A percentile compares a stretch with the other conserved stretches of the same genome.
phyloP scores from a whole-genome alignment of 1,284 basidiomycete genomes.

The Lentinula novae-zelandiae region DNA sequence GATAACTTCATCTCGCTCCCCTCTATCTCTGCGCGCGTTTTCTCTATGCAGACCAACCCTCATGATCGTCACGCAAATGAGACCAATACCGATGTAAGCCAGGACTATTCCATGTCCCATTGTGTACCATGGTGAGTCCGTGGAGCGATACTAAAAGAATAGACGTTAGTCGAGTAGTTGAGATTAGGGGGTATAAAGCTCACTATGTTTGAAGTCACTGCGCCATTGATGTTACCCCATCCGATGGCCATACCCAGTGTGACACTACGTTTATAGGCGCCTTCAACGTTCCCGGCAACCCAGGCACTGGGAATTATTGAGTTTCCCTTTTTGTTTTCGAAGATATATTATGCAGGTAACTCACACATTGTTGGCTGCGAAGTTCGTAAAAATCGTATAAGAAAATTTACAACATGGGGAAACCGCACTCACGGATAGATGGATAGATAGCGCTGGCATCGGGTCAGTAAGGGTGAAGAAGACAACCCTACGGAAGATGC shows the following conservation, averaged over 20 bases:
- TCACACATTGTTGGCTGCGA: slow-evolving; percentile 45
- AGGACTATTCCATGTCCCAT: slow-evolving; percentile 13
- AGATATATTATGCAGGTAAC: slow-evolving; percentile 32
- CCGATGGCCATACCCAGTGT: slow-evolving; percentile 40
- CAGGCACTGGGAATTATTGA: slow-evolving; percentile 45
- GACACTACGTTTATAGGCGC: slow-evolving; percentile 73
- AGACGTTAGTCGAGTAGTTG: background rate
- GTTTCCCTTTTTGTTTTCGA: background rate
- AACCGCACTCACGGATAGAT: slow-evolving; percentile 48
- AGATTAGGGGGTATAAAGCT: slow-evolving; percentile 20
- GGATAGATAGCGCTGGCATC: slow-evolving; percentile 68
- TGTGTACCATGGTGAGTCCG: slow-evolving; percentile 30
- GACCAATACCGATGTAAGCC: slow-evolving; percentile 18
- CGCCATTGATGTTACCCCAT: slow-evolving; percentile 40
- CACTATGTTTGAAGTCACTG: slow-evolving; percentile 67
- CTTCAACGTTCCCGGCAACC: slow-evolving; percentile 74
- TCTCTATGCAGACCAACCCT: slow-evolving; percentile 50
- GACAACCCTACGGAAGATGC: background rate
- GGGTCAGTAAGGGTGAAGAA: slow-evolving; percentile 39
- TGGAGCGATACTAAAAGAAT: slow-evolving; percentile 52
- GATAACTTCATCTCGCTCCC: slow-evolving; percentile 68
- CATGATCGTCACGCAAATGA: slow-evolving; percentile 53
- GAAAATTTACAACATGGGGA: background rate
- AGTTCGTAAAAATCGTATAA: background rate
- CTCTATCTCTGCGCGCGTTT: slow-evolving; percentile 58